These are phyloP conservation scores for Metschnikowia kofuensis DNA, from an alignment of 805 yeast genomes.

Conservation along the genomic window DNA sequence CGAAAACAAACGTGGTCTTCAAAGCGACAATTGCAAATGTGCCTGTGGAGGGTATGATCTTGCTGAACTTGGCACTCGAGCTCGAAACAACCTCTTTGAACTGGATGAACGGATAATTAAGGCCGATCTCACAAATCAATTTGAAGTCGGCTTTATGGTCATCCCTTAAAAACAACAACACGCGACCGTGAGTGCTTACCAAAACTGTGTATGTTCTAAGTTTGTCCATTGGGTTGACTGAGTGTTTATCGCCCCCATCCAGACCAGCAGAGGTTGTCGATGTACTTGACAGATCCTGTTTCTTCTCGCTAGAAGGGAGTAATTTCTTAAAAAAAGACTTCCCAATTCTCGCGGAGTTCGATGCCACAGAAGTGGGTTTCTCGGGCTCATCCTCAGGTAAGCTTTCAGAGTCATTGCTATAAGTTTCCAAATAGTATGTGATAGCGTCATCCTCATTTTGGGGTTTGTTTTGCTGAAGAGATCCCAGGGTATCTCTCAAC, in stretches of 20 bases:
- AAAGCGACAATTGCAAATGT: conserved; percentile 57
- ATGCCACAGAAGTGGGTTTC: conserved; percentile 1
- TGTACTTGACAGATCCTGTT: conserved; percentile 10
- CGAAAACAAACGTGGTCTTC: conserved; percentile 54
- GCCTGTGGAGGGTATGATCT: conserved; percentile 38
- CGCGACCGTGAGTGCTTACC: conserved; percentile 63
- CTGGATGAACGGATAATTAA: conserved; percentile 49
- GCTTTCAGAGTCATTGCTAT: background rate
- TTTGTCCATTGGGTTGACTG: conserved; percentile 27
- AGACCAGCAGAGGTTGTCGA: background rate
- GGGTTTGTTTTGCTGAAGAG: background rate
- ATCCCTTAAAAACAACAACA: conserved; percentile 49
- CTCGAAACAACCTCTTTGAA: conserved; percentile 57
- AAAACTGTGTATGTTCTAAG: conserved; percentile 50
- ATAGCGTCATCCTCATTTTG: conserved; percentile 15
- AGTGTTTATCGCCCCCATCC: conserved; percentile 4
- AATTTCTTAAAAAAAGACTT: conserved; percentile 22
- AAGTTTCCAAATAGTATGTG: conserved; percentile 10
- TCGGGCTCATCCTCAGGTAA: conserved; percentile 11
- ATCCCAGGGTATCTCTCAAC: conserved; percentile 12
- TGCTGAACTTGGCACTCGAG: conserved; percentile 26
- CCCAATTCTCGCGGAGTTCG: conserved; percentile 15
- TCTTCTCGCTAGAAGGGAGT: conserved; percentile 18
- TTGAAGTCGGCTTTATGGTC: conserved; percentile 39
- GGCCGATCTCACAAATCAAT: conserved; percentile 51